Evolutionary conservation across 768 basidiomycete species (phyloP), one percentile per base, ranked within the genome.

Genomic region (Mycena vitilis): DNA sequence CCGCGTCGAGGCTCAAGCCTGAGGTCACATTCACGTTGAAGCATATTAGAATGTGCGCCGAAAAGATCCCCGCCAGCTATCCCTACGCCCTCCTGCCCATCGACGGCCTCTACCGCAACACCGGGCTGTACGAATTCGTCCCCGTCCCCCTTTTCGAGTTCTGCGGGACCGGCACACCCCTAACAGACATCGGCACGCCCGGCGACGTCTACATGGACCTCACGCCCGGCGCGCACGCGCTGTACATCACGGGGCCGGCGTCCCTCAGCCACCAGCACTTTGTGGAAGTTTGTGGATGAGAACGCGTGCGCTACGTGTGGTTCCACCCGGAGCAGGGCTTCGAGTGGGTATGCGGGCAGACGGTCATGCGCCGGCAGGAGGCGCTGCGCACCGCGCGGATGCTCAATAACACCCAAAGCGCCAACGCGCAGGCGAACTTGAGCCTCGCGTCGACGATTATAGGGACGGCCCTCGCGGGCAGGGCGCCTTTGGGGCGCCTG

Each of bases 121-220:
- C 34, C 16, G 44, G 49, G 18, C 9, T 38, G 16, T 30, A 37
- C 56, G 30, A 44, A 15, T 56, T 23, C 38, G 40, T 44, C 34
- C 58, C 38, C 37, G 47, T 66, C 45, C 65, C 65, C 16, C 61
- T 40, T 10, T 67, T 67, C 36, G 53, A 62, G 36, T 62, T 67
- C 40, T 45, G 53, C 44, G 65, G 60, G 18, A 7, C 15, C 45
- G 54, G 59, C 18, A 30, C 58, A 5, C 60, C 58, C 2, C 53
- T 42, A 1, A 11, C 53, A 6, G 67, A 68, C 49, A 34, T 68
- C 13, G 67, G 67, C 22, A 53, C 60, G 0, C 56, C 56, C 18
- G 67, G 67, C 8, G 67, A 68, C 61, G 56, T 63, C 36, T 68
- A 68, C 55, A 48, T 63, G 34, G 60, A 68, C 42, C 22, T 38